phyloP scores from a whole-genome alignment of 768 basidiomycete species.

The Russula emetica region DNA sequence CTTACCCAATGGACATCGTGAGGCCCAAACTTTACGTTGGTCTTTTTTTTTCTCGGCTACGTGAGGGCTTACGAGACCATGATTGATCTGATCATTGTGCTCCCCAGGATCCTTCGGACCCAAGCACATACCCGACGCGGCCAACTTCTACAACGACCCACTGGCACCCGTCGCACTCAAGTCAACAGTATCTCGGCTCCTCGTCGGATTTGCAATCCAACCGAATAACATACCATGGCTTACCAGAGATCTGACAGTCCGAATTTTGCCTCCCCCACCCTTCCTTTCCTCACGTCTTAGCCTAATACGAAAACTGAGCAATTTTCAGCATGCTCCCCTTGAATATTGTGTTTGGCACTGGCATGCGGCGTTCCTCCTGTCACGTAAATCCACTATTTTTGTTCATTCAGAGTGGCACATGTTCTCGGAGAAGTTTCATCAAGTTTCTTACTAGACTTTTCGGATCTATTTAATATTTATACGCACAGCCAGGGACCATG shows the following conservation, averaged over 20 bases:
- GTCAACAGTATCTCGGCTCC: slow-evolving; percentile 1
- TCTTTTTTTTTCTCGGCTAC: not conserved
- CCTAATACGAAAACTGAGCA: not conserved
- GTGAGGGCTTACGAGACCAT: not conserved
- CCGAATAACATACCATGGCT: slow-evolving; percentile 14
- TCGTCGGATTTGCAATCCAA: slow-evolving; percentile 5
- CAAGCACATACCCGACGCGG: slow-evolving; percentile 22
- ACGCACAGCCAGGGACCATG: no score
- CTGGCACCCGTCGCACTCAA: slow-evolving; percentile 10
- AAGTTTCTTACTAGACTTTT: no score
- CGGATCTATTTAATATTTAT: no score
- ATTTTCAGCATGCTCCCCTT: not conserved
- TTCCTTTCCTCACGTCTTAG: no score
- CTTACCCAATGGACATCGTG: slow-evolving; percentile 5
- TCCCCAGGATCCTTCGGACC: slow-evolving; percentile 27
- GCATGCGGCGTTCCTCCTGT: no score
- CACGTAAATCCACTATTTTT: no score
- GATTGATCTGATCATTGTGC: not conserved
- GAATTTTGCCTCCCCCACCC: not conserved
- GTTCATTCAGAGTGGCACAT: no score
- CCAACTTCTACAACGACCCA: slow-evolving; percentile 19
- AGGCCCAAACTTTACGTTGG: slow-evolving; percentile 23
- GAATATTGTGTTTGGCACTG: no score
- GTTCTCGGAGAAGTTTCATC: no score
- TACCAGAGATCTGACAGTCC: slow-evolving; percentile 24